A percentile compares a stretch with the other conserved stretches of the same genome.
These are phyloP conservation scores for Rhododendron molle DNA, from an alignment of 148 eudicot species.

Conservation along the genomic window DNA sequence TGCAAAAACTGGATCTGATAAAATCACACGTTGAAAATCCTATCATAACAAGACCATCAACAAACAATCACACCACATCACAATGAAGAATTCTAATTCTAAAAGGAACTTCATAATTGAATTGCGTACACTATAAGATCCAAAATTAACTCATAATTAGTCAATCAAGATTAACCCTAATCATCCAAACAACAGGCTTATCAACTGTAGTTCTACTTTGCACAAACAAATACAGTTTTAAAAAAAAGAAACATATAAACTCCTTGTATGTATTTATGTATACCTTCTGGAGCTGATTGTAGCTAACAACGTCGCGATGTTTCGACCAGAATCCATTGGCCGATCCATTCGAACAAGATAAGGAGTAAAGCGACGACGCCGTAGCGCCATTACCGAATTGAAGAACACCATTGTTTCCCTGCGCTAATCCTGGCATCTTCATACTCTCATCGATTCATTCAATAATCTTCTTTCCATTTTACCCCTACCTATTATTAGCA, in stretches of 20 bases:
- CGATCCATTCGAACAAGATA: conserved; percentile 54
- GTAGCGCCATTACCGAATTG: conserved; percentile 33
- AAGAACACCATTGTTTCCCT: conserved; percentile 31
- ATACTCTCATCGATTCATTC: conserved; percentile 24
- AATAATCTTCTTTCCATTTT: conserved; percentile 25
- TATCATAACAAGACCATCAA: not conserved
- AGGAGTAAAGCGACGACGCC: conserved; percentile 28
- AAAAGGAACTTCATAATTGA: not conserved
- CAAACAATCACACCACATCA: not conserved
- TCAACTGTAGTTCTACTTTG: not conserved
- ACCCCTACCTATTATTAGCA: not conserved
- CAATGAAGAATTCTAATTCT: conserved; percentile 14
- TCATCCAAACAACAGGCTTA: not conserved
- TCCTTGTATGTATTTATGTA: not conserved
- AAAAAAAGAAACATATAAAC: not conserved
- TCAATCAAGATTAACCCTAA: conserved; percentile 4
- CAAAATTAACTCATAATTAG: conserved; percentile 11
- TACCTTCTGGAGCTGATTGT: conserved; percentile 66
- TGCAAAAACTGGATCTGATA: conserved; percentile 21
- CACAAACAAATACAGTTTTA: not conserved
- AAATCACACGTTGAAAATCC: conserved; percentile 15
- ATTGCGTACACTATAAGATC: not conserved
- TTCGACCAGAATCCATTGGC: conserved; percentile 79
- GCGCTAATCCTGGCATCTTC: conserved; percentile 74
- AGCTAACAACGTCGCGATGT: conserved; percentile 64